Conservation (phyloP, 2,329 filamentous ascomycete genomes). For the Phaeosphaeriaceae sp. region DNA sequence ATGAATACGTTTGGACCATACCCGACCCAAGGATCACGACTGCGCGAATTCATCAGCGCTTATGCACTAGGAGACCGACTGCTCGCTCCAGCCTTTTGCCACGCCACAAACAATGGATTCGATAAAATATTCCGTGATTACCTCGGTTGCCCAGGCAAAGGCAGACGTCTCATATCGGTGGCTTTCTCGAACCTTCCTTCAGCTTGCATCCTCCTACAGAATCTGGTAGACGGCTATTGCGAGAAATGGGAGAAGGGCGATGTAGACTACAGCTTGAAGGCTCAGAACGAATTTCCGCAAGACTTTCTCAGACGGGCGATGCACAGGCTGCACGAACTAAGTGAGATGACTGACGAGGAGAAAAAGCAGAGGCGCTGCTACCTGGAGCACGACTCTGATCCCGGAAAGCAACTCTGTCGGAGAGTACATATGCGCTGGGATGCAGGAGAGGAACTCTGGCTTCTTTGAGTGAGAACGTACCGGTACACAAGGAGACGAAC, state of each 20-base stretch:
- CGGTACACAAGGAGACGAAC: too few species aligned
- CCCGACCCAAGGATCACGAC: not conserved
- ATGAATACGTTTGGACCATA: not conserved
- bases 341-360: not conserved
- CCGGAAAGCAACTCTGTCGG: not conserved
- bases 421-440: not conserved
- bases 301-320: not conserved
- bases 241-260: not conserved
- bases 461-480: not conserved
- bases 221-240: not conserved
- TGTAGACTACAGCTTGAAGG: not conserved
- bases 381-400: slow-evolving; percentile 1
- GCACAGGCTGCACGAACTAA: not conserved
- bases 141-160: not conserved
- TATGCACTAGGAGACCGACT: slow-evolving; percentile 17
- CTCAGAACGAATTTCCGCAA: not conserved
- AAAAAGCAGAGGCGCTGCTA: not conserved
- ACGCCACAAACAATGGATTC: slow-evolving; percentile 8
- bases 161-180: not conserved
- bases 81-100: slow-evolving; percentile 5
- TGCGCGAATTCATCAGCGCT: not conserved
- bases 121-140: not conserved
- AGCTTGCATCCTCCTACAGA: not conserved
- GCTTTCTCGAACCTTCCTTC: not conserved
- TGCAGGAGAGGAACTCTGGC: not conserved